Evolutionary conservation across 2,329 filamentous ascomycete species (phyloP), one percentile per base, ranked within the genome.

Genomic region (Aureobasidium sp.): DNA sequence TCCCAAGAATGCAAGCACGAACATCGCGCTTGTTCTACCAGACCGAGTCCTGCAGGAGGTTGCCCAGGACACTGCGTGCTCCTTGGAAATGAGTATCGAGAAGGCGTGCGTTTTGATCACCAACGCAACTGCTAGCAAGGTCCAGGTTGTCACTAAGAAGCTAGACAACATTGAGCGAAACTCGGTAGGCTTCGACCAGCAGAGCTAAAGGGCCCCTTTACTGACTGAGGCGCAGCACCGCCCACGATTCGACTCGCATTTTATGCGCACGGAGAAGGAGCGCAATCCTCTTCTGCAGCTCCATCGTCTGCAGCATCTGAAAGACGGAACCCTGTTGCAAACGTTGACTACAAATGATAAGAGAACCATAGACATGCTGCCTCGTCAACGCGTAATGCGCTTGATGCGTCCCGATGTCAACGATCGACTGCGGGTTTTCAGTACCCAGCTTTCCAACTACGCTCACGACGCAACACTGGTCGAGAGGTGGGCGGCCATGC

Each of bases 141-240:
- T 55, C 14, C 20, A 56, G 9, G 31, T 22, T 3, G 42, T 53
- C 12, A n/a, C 15, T 31, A 37, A 39, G 29, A 62, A 58, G 41
- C 55, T 64, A 25, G 36, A 56, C n/a, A 60, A 57, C 29, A 34
- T 64, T 17, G 63, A 64, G 41, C 31, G 53, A 14, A 57, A 37
- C 20, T 49, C n/a, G 41, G 59, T 62, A 47, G 56, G 51, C 25
- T 27, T 36, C 17, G 22, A 12, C 11, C 4, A 25, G 12, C 34
- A 27, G 17, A 51, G 2, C 4, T 12, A 2, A 6, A 9, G 34
- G 7, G n/a, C 29, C 9, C 47, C 2, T 37, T 12, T 15, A 41
- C 34, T 36, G 14, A 52, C 47, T 12, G 8, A 52, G 27, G 17
- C 27, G 27, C 22, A 62, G 61, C 37, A 53, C 5, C 48, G 55